phyloP scores from a whole-genome alignment of 208 protist genomes.

The Acanthamoeba healyi region DNA sequence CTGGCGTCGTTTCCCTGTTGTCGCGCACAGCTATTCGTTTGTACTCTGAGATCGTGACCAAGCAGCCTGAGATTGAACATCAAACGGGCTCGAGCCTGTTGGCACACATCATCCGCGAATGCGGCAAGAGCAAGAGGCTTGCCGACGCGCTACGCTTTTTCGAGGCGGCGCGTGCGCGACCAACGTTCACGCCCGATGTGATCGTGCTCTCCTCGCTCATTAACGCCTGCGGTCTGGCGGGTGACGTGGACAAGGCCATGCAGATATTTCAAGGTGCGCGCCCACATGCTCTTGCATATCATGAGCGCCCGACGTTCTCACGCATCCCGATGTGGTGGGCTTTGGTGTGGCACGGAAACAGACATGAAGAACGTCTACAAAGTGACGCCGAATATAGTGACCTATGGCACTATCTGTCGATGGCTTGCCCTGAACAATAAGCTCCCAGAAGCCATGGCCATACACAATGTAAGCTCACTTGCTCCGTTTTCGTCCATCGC shows the following conservation, averaged over 20 bases:
- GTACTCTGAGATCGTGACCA: neutral
- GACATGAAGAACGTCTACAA: neutral
- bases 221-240: neutral
- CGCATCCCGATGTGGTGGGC: no score
- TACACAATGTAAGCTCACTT: neutral
- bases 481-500: no score
- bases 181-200: neutral
- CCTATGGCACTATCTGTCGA: neutral
- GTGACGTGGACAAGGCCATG: neutral
- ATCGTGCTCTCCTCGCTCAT: slow-evolving; percentile 5
- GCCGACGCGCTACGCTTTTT: neutral
- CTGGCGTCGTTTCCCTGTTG: neutral
- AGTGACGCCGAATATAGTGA: neutral
- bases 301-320: no score
- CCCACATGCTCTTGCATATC: neutral
- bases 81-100: neutral
- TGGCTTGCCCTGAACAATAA: neutral
- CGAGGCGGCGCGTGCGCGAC: neutral
- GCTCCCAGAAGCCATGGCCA: neutral
- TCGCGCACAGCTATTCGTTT: neutral
- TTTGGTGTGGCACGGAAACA: no score
- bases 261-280: neutral
- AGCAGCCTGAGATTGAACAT: neutral
- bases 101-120: neutral
- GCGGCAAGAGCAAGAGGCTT: neutral